These are phyloP conservation scores for Prunus yedoensis DNA, from an alignment of 331 rosid species.

Conservation along the genomic window DNA sequence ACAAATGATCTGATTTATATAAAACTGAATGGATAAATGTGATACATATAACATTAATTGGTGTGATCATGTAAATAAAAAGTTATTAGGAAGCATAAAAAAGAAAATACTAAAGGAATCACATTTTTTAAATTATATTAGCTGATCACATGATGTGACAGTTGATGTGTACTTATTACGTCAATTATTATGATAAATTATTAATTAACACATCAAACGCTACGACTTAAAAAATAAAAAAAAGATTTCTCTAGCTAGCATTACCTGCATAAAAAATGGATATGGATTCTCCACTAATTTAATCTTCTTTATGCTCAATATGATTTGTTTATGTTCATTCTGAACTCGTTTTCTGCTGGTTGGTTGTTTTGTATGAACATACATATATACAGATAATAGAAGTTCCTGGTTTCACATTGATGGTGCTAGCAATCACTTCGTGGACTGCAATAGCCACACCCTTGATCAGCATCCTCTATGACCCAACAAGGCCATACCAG, in stretches of 20 bases:
- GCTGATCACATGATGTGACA: neutral
- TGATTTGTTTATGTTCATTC: neutral
- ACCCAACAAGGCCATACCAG: constrained; percentile 82
- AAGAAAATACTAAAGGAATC: too few relatives aligned
- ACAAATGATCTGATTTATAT: too few relatives aligned
- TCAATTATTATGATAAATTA: neutral
- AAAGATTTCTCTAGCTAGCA: neutral
- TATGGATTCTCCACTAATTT: too few relatives aligned
- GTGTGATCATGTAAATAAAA: too few relatives aligned
- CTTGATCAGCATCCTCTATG: constrained; percentile 56
- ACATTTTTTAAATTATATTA: too few relatives aligned
- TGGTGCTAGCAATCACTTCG: constrained; percentile 47
- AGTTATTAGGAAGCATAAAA: too few relatives aligned
- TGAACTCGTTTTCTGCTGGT: neutral
- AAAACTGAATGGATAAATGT: too few relatives aligned
- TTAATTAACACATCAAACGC: neutral
- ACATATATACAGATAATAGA: constrained; percentile 42
- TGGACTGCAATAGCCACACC: constrained; percentile 51
- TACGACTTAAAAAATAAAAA: neutral
- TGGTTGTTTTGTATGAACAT: neutral
- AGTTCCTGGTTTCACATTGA: constrained; percentile 45
- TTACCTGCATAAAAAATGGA: neutral
- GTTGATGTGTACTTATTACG: neutral
- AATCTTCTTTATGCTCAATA: too few relatives aligned
- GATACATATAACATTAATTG: too few relatives aligned